Percentiles rank a stretch among this genome's conserved stretches.
Conservation (phyloP, 23 red algal genomes). For the Gracilaria caudata region DNA sequence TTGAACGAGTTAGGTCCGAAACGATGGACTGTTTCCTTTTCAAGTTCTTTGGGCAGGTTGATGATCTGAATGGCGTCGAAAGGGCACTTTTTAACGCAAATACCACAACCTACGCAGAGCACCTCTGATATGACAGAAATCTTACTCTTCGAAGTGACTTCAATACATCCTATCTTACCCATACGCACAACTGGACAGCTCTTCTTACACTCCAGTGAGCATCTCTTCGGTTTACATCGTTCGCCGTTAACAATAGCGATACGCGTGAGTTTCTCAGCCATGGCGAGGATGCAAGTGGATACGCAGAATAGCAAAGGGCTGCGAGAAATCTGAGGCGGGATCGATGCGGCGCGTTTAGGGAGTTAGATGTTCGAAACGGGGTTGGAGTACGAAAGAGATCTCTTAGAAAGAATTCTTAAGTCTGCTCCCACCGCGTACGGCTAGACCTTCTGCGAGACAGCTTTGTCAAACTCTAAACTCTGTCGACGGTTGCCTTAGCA, state of each 20-base stretch:
- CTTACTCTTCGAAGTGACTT: slow-evolving; percentile 92
- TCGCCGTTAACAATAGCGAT: slow-evolving; percentile 96
- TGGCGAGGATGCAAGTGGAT: slow-evolving; percentile 5
- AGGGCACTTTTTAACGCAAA: slow-evolving; percentile 99
- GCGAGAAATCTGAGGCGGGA: not conserved
- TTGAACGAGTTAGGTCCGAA: slow-evolving; percentile 96
- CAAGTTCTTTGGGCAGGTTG: slow-evolving; percentile 97
- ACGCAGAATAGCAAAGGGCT: not conserved
- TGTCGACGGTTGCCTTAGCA: no score
- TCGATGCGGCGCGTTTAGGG: not conserved
- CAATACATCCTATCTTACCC: slow-evolving; percentile 97
- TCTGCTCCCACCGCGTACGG: no score
- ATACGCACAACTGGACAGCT: slow-evolving; percentile 96
- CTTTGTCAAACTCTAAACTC: no score
- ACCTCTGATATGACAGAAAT: slow-evolving; percentile 92
- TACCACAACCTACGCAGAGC: slow-evolving; percentile 98
- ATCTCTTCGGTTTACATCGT: slow-evolving; percentile 92
- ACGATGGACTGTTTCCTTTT: slow-evolving; percentile 95
- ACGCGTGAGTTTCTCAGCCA: slow-evolving; percentile 94
- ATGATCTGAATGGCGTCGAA: slow-evolving; percentile 99
- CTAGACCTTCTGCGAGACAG: no score
- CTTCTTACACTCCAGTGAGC: slow-evolving; percentile 92
- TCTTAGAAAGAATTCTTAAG: no score
- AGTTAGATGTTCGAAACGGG: no score
- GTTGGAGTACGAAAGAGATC: no score